phyloP scores from a whole-genome alignment of 257 asterid species.

The Pogostemon cablin region DNA sequence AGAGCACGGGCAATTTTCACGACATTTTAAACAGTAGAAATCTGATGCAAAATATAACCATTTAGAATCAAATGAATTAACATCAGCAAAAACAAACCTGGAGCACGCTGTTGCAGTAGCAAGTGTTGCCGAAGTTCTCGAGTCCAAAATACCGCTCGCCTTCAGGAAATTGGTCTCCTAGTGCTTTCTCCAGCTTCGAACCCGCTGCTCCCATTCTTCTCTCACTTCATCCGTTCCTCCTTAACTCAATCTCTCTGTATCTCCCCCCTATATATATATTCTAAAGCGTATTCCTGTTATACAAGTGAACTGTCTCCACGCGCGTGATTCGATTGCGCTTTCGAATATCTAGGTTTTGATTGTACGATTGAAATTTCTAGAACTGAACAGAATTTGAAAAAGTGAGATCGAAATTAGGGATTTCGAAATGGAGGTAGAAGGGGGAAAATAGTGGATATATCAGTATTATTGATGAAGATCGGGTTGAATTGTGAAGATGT shows the following conservation, averaged over 20 bases:
- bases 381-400: slow-evolving; percentile 13
- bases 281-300: slow-evolving; percentile 20
- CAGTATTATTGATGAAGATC: slow-evolving; percentile 36
- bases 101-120: slow-evolving; percentile 70
- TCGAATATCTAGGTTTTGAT: slow-evolving; percentile 31
- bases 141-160: slow-evolving; percentile 68
- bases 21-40: slow-evolving; percentile 1
- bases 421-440: slow-evolving; percentile 17
- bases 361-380: not conserved
- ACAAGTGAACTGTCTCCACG: slow-evolving; percentile 22
- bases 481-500: slow-evolving; percentile 30
- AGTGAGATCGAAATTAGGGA: slow-evolving; percentile 35
- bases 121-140: slow-evolving; percentile 66
- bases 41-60: slow-evolving; percentile 7
- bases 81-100: slow-evolving; percentile 52
- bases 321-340: slow-evolving; percentile 23
- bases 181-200: slow-evolving; percentile 64
- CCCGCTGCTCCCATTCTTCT: slow-evolving; percentile 64
- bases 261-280: not conserved
- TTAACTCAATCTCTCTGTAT: slow-evolving; percentile 18
- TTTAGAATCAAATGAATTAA: slow-evolving; percentile 27
- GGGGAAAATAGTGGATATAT: slow-evolving; percentile 4
- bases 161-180: slow-evolving; percentile 69
- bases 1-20: slow-evolving; percentile 12
- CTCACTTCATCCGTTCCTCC: slow-evolving; percentile 48